Conservation (phyloP, 1,139 yeast genomes). For the Geotrichum macrosporum region DNA sequence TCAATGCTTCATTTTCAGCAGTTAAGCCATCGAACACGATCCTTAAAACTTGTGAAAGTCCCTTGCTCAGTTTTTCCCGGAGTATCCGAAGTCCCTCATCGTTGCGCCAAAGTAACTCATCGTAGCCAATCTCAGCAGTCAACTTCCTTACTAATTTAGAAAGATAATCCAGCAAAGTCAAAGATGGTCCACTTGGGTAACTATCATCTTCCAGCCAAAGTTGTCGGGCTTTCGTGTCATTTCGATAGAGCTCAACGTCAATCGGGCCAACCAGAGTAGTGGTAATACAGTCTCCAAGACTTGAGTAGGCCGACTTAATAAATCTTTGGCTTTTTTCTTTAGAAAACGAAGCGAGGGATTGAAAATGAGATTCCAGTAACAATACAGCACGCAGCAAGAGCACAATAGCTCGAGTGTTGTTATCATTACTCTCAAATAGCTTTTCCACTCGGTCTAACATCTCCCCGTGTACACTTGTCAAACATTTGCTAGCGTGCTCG, state of each 20-base stretch:
- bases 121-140: slow-evolving; percentile 23
- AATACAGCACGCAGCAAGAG: slow-evolving; percentile 15
- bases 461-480: slow-evolving; percentile 15
- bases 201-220: slow-evolving; percentile 4
- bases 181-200: slow-evolving; percentile 16
- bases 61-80: slow-evolving; percentile 14
- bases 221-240: neutral
- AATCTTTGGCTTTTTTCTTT: slow-evolving; percentile 1
- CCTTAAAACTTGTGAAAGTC: slow-evolving; percentile 7
- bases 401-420: slow-evolving; percentile 5
- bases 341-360: slow-evolving; percentile 1
- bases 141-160: slow-evolving; percentile 11
- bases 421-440: slow-evolving; percentile 5
- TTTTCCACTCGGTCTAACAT: slow-evolving; percentile 15
- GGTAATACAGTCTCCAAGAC: slow-evolving; percentile 17
- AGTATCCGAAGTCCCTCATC: slow-evolving; percentile 16
- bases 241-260: neutral
- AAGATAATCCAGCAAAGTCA: slow-evolving; percentile 13
- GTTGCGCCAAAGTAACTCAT: slow-evolving; percentile 24
- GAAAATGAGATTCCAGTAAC: slow-evolving; percentile 13
- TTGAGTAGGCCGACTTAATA: slow-evolving; percentile 5
- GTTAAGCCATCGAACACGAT: neutral
- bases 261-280: neutral
- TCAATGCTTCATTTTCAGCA: too few relatives aligned
- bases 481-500: slow-evolving; percentile 8